These are phyloP conservation scores for Penicillium sp. DNA, from an alignment of 2,329 filamentous ascomycete species.

Conservation along the genomic window DNA sequence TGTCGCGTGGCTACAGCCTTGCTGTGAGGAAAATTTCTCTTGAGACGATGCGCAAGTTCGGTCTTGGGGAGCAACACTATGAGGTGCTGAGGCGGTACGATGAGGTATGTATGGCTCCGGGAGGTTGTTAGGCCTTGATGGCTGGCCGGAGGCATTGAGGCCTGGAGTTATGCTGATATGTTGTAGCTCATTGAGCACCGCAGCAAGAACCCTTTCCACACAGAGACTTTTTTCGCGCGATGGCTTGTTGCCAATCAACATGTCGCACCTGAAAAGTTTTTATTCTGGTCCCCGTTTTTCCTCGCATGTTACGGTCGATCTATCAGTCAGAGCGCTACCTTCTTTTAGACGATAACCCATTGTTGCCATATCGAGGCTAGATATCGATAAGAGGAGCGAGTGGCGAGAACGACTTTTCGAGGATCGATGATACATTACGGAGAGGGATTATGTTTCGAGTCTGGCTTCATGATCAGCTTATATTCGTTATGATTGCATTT, in stretches of 20 bases:
- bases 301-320: slow-evolving; percentile 33
- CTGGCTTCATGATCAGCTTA: not conserved
- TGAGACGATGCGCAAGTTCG: slow-evolving; percentile 25
- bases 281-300: slow-evolving; percentile 35
- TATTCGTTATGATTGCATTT: not conserved
- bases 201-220: slow-evolving; percentile 29
- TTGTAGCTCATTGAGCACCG: slow-evolving; percentile 16
- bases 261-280: slow-evolving; percentile 19
- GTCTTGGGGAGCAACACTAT: slow-evolving; percentile 26
- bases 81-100: slow-evolving; percentile 30
- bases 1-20: slow-evolving; percentile 26
- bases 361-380: not conserved
- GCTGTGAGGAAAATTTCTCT: slow-evolving; percentile 28
- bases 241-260: slow-evolving; percentile 29
- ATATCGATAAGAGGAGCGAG: not conserved
- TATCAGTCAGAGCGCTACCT: slow-evolving; percentile 29
- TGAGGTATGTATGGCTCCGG: slow-evolving; percentile 19
- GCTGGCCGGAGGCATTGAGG: not conserved
- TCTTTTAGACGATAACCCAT: slow-evolving; percentile 18
- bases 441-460: not conserved
- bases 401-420: not conserved
- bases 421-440: not conserved
- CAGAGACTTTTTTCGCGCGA: slow-evolving; percentile 31
- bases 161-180: not conserved
- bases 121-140: not conserved